Evolutionary conservation across 2,329 filamentous ascomycete genomes (phyloP), one percentile per base, ranked within the genome.

Genomic region (Alternaria sp.): DNA sequence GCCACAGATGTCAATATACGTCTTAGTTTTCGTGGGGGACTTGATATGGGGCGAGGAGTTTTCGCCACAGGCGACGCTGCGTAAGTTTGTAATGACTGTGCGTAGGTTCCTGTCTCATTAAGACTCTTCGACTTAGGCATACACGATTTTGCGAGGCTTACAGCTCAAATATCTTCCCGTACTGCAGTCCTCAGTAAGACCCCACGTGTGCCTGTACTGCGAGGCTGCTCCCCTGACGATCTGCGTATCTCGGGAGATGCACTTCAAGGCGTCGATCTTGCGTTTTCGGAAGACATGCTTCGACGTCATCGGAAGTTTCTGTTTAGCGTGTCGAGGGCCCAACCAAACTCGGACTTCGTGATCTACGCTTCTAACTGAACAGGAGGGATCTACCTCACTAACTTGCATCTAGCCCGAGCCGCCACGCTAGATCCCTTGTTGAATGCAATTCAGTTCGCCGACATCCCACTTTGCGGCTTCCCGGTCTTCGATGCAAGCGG

Each of bases 151-250:
- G 17, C 13, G 11, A 46, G 29, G 11, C 29, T 24, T 33, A 21
- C 21, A 23, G 24, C 24, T 11, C 39, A 14, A 13, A 14, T 33
- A 11, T 34, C 17, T 46, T 34, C 11, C 29, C 17, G 2, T 13
- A 24, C 13, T 9, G 4, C 3, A 24, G 11, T 23, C 34, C 14
- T 34, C 24, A 10, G 5, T 33, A 13, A 31, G 53, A 52, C 31
- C 36, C 51, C 13, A 29, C 36, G 39, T 33, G 39, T 46, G 37
- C 21, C 17, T 17, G 17, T 17, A 14, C 34, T 44, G 40, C 39
- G 34, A 29, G 39, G 45, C 28, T 36, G 51, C 33, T 39, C 56
- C 56, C 56, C 56, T 59, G 56, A 56, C 23, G 56, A 59, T 59
- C 52, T 39, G 26, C 46, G 40, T 39, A 8, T 17, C 13, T 17